Base-by-base conservation (phyloP, 2,329 filamentous ascomycete species). In the Nemania sp. region DNA sequence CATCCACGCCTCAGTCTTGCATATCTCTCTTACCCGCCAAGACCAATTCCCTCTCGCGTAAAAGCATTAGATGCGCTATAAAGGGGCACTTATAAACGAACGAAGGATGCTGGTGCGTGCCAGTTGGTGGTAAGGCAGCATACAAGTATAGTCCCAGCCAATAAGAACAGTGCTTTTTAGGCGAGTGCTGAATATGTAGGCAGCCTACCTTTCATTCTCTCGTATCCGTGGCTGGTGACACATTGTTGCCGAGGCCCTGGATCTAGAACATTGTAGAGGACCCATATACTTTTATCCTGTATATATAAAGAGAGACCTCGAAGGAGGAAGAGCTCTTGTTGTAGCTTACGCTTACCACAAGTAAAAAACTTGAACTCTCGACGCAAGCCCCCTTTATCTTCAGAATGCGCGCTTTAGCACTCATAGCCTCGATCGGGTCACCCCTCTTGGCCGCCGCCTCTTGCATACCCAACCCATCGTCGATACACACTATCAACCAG, bases 241-340 rank as follows among this genome's bases (percentile, higher is more conserved):
- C 49, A 46, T 40, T 6, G 4, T 44, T 23, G 17, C 39, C 36
- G 23, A 48, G 28, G n/a, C 43, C 28, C 30, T 49, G 24, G 26
- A 34, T 44, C 40, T 54, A 45, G 31, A 34, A 39, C 51, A 44
- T 24, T 22, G 6, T 22, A 42, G 20, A 30, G 39, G 23, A 43
- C 23, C 40, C 23, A n/a, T 50, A 37, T 14, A 31, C 22, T 45
- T 34, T 40, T 33, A 39, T 44, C 22, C 17, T 44, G 17, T n/a
- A 44, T 54, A 54, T 49, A 54, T 54, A 44, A 45, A 50, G 33
- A 45, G 40, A 34, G 33, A 40, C n/a, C 26, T 40, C 45, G 34
- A 28, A 41, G 36, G 7, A 34, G 30, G 43, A 17, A 41, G 23
- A 33, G 23, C n/a, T 49, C 22, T 11, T 23, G 43, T 20, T n/a